These are phyloP conservation scores for Sextonia rubra DNA, from an alignment of 164 flowering plant species.

Conservation along the genomic window DNA sequence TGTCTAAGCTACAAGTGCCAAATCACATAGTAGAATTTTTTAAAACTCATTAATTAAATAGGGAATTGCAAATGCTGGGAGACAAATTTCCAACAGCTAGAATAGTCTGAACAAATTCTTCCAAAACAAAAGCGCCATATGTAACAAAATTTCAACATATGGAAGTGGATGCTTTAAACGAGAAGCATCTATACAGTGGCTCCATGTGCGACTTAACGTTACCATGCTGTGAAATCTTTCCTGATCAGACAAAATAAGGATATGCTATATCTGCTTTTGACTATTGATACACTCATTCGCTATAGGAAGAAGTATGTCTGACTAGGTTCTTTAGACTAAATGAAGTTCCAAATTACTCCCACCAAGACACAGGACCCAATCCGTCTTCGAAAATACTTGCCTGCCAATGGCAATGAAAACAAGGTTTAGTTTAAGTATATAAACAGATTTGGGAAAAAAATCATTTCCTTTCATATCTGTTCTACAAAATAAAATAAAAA, in stretches of 20 bases:
- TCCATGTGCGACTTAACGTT: neutral
- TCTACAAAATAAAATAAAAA: neutral
- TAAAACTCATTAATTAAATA: no score
- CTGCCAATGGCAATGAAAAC: neutral
- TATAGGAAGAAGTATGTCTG: neutral
- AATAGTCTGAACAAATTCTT: no score
- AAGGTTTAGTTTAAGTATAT: neutral
- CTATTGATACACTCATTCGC: no score
- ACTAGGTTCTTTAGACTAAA: neutral
- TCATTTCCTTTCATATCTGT: neutral
- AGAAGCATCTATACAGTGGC: neutral
- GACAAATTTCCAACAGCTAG: no score
- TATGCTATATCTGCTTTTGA: no score
- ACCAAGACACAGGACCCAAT: conserved; percentile 11
- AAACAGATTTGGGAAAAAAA: neutral
- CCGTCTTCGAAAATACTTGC: conserved; percentile 7
- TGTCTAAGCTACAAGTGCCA: no score
- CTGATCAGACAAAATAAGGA: neutral
- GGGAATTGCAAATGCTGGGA: no score
- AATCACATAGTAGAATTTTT: no score
- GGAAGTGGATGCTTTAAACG: neutral
- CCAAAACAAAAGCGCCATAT: no score
- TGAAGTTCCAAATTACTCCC: conserved; percentile 3
- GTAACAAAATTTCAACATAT: no score
- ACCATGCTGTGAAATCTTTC: neutral